Evolutionary conservation across 2,329 filamentous ascomycete genomes (phyloP), one percentile per base, ranked within the genome.

Genomic region (Pyrenophora teres): DNA sequence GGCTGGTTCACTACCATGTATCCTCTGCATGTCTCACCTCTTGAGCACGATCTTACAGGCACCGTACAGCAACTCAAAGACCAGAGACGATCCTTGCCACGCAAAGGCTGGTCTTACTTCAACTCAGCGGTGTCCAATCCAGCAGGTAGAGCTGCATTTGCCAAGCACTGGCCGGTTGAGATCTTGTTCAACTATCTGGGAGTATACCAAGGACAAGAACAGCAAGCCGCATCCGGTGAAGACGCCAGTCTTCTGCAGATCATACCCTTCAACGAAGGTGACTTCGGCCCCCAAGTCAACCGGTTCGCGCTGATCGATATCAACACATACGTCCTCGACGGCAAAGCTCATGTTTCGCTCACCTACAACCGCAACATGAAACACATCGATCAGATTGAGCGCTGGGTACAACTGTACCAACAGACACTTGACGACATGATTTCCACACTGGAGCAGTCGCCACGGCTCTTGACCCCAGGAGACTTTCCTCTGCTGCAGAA

Each of bases 151-250:
- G 32, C 18, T 15, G 42, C 33, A 12, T 46, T 40, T 39, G 37
- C 37, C 2, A 23, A 39, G 25, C 40, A 42, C 40, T 32, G 27
- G 15, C 47, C 47, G 13, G 74, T 83, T 18, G 83, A 85, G 60
- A 73, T 85, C 42, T 75, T 83, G 41, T 83, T 85, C 60, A 83
- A 75, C 44, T 82, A 80, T 56, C 71, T 76, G 1, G 80, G 81
- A 3, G 74, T 74, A 0, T 63, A 78, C 6, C 76, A 80, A 37
- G 74, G 77, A 21, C 61, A 81, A 0, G 76, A 80, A 46, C 40
- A 32, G 25, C 8, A 40, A 40, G 8, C 18, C 5, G 8, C 37
- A 40, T 25, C 37, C 13, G 19, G 10, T 15, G 81, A 81, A 0
- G 74, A 83, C 16, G 82, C 84, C 35, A 31, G 43, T 37, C 44